Conservation (phyloP, 1,139 yeast species). For the Candida smagusa region DNA sequence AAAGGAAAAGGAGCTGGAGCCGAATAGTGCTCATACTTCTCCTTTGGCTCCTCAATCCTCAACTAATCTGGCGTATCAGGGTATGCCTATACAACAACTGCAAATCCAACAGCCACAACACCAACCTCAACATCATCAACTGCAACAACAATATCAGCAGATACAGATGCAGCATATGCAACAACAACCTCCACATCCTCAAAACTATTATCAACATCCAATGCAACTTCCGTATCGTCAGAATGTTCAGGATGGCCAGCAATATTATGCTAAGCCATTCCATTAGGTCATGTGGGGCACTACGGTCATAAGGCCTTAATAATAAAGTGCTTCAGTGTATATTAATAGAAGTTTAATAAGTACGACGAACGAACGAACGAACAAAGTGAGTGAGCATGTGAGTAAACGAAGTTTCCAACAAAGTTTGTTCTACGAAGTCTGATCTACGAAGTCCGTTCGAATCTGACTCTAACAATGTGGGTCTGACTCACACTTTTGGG, state of each 20-base stretch:
- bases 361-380: no score
- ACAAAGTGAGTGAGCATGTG: no score
- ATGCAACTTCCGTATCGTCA: slow-evolving; percentile 13
- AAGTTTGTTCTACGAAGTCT: no score
- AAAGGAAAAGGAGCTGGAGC: slow-evolving; percentile 7
- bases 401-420: no score
- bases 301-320: no score
- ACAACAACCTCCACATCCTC: slow-evolving; percentile 8
- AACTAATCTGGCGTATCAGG: slow-evolving; percentile 3
- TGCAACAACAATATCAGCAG: slow-evolving; percentile 5
- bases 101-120: background rate
- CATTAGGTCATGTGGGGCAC: slow-evolving; percentile 6
- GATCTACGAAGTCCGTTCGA: no score
- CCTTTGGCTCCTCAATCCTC: slow-evolving; percentile 2
- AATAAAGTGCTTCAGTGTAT: no score
- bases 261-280: slow-evolving; percentile 14
- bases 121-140: slow-evolving; percentile 2
- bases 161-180: slow-evolving; percentile 7
- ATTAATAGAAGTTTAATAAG: no score
- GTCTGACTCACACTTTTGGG: no score
- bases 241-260: slow-evolving; percentile 3
- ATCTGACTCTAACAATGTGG: no score
- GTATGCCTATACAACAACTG: slow-evolving; percentile 1
- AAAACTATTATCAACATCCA: slow-evolving; percentile 10
- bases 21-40: slow-evolving; percentile 3